Evolutionary conservation across 768 basidiomycete species (phyloP), one percentile per base, ranked within the genome.

Genomic region (Leccinum barrowsii): DNA sequence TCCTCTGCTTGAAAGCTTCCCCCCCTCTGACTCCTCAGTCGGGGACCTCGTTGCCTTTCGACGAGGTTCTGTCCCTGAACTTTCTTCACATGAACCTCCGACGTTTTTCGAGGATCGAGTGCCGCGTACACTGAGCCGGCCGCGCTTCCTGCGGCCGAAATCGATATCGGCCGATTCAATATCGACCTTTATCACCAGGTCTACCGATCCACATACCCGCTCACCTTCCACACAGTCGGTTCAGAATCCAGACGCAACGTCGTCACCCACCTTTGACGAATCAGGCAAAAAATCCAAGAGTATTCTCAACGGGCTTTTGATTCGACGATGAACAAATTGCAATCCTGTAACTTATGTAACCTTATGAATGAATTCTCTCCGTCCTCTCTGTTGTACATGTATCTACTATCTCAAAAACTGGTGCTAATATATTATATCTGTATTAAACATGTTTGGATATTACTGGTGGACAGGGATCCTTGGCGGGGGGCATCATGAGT

Each of bases 111-210:
- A 59, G 19, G 67, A 59, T 55, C 69, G 58, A 49, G 56, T 52
- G 40, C 62, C 65, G 52, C 67, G 60, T 56, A 59, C 64, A 32
- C 61, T 54, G 49, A 57, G 52, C 50, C 60, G 60, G 51, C 59
- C 60, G 34, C 72, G 72, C 22, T 67, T 67, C 50, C 60, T 74
- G 26, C 81, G 79, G 55, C 67, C 75, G 8, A 82, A 82, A 66
- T 84, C 83, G 6, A 73, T 80, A 55, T 87, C 85, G 4, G 76
- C 80, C 0, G 85, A 86, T 59, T 83, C 83, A 6, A 70, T 82
- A 10, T 77, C 81, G n/a, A 73, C 72, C 3, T 58, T 70, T 7
- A 49, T 52, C 48, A 52, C 59, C 17, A 51, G 49, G 40, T 22
- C 68, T 49, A 37, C 47, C 12, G 63, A 63, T 42, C 28, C 47